A percentile compares a stretch with the other conserved stretches of the same genome.
Conservation (phyloP, 306 rosid genomes). For the Parietaria judaica region DNA sequence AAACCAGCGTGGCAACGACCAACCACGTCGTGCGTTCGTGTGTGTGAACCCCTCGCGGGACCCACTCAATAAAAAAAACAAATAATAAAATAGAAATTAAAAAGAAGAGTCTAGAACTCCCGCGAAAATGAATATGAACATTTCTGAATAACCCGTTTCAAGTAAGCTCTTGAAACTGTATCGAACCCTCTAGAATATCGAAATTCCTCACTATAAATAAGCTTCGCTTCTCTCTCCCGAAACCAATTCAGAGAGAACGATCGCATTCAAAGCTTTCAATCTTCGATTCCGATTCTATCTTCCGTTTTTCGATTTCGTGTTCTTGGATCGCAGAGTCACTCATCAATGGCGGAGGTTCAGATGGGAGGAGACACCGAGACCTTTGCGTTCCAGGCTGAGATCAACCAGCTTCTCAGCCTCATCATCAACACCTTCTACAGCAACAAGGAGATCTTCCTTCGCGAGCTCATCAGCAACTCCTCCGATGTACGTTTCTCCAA, state of each 20-base stretch:
- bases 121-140: conserved; percentile 1
- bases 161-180: background rate
- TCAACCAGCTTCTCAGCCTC: conserved; percentile 30
- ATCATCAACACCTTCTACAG: conserved; percentile 32
- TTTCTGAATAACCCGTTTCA: background rate
- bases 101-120: conserved; percentile 10
- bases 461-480: conserved; percentile 29
- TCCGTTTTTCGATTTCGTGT: too few species aligned
- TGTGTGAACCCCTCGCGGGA: too few species aligned
- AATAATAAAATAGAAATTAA: too few species aligned
- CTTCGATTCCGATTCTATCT: too few species aligned
- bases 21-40: too few species aligned
- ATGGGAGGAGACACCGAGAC: conserved; percentile 17
- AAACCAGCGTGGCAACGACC: background rate
- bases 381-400: conserved; percentile 28
- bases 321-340: background rate
- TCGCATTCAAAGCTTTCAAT: background rate
- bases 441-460: conserved; percentile 32
- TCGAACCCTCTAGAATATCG: background rate
- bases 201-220: too few species aligned
- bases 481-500: conserved; percentile 13
- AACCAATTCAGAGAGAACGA: too few species aligned
- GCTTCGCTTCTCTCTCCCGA: too few species aligned
- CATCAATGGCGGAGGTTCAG: conserved; percentile 15
- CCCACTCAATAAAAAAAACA: too few species aligned